These are phyloP conservation scores for Myxozyma sirexii DNA, from an alignment of 805 yeast genomes.

Conservation along the genomic window DNA sequence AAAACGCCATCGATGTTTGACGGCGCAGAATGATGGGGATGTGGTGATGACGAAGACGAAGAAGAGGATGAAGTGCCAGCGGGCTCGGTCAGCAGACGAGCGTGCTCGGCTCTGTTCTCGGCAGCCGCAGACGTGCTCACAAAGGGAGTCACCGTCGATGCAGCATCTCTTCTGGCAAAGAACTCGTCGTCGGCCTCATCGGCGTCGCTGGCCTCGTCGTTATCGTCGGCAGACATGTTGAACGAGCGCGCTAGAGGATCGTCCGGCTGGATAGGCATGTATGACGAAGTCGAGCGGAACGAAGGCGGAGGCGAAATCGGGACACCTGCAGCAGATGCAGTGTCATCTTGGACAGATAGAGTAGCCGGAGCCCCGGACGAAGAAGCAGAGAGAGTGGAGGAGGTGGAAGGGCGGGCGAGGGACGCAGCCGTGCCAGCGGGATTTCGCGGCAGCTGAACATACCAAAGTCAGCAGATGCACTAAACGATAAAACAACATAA, in stretches of 20 bases:
- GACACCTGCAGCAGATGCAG: slow-evolving; percentile 16
- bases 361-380: not conserved
- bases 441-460: slow-evolving; percentile 25
- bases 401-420: slow-evolving; percentile 12
- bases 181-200: slow-evolving; percentile 26
- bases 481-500: not conserved
- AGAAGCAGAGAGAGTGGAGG: slow-evolving; percentile 14
- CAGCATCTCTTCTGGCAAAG: slow-evolving; percentile 3
- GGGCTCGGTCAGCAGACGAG: slow-evolving; percentile 9
- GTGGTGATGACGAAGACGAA: slow-evolving; percentile 10
- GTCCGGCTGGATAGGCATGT: slow-evolving; percentile 33
- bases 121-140: slow-evolving; percentile 2
- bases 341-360: not conserved
- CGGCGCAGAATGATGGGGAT: slow-evolving; percentile 1
- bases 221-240: slow-evolving; percentile 27
- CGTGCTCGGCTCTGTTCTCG: slow-evolving; percentile 2
- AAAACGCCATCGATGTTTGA: slow-evolving; percentile 80
- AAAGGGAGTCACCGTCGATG: not conserved
- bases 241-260: slow-evolving; percentile 35
- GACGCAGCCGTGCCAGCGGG: slow-evolving; percentile 15
- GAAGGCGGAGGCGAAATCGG: slow-evolving; percentile 35
- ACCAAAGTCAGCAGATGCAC: not conserved
- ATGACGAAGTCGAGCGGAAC: slow-evolving; percentile 32
- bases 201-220: slow-evolving; percentile 10
- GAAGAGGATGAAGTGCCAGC: slow-evolving; percentile 13